Percentiles rank a stretch among this genome's conserved stretches.
phyloP scores from a whole-genome alignment of 2,329 filamentous ascomycete genomes.

The Coleophoma cylindrospora region DNA sequence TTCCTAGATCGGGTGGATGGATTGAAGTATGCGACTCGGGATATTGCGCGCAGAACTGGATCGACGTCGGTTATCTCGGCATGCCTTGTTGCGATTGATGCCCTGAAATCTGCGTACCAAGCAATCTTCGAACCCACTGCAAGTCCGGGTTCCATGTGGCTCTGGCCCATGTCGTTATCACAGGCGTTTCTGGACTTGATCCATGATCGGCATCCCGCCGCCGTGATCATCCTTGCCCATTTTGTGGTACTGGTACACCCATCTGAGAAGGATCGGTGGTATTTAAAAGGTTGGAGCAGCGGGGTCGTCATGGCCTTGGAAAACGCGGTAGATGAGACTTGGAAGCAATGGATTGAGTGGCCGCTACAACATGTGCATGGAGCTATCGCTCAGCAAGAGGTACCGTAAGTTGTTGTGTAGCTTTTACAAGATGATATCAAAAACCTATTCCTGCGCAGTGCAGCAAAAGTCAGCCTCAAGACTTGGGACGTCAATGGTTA shows the following conservation, averaged over 20 bases:
- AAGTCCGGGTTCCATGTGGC: neutral
- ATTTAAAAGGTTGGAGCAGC: neutral
- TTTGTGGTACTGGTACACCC: neutral
- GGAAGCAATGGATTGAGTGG: neutral
- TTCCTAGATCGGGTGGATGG: neutral
- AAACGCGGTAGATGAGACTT: neutral
- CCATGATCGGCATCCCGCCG: slow-evolving; percentile 12
- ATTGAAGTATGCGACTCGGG: neutral
- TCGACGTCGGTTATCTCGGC: neutral
- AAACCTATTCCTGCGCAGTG: no score
- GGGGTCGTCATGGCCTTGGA: neutral
- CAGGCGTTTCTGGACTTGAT: neutral
- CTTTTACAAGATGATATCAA: no score
- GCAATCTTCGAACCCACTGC: neutral
- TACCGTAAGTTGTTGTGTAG: no score
- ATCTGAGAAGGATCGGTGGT: neutral
- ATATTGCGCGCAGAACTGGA: neutral
- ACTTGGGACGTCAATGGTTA: no score
- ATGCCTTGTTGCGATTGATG: neutral
- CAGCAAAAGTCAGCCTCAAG: no score
- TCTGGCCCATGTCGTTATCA: neutral
- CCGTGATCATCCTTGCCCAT: neutral
- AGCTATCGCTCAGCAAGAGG: no score
- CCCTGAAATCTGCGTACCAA: neutral
- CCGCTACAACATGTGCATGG: neutral